Evolutionary conservation across 768 basidiomycete genomes (phyloP), one percentile per base, ranked within the genome.

Genomic region (Tulasnella sp.): DNA sequence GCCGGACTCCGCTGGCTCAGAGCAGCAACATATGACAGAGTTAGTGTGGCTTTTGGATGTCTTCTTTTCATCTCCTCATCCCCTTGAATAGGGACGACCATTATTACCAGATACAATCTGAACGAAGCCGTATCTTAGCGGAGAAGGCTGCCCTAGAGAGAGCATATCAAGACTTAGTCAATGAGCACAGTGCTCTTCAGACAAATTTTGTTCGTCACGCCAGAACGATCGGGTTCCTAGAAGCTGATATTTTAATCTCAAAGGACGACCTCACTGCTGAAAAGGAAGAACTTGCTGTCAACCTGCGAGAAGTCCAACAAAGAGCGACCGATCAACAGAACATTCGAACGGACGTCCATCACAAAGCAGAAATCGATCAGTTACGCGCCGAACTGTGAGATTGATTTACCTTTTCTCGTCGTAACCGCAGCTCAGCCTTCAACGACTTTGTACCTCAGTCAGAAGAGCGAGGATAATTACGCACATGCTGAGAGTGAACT

Each of bases 391-490:
- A 95, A 74, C 84, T 98, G 95, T 97, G 81, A 85, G 94, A 85
- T 42, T 67, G 11, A 19, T n/a, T 29, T 37, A 36, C 65, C 5
- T 66, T 26, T 67, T 14, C 9, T 34, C 35, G 22, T 26, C 26
- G 52, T 74, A 59, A 29, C 69, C 8, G 0, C 37, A 0, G 9
- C 69, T 68, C 26, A 59, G 42, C 47, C 35, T 39, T 75, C 75
- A 78, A 73, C 70, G 59, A 81, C 79, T 67, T 44, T 59, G 12
- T 32, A 22, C 70, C 75, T 75, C 81, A 95, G 94, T 76, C 91
- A 92, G 82, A 96, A 92, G 84, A 94, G 92, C 77, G 95, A 97
- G 81, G 95, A 98, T 73, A 91, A 91, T 77, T 84, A 98, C 19
- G 89, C 88, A 19, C 84, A 90, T 78, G 84, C 90, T 2, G 94